Percentiles rank a stretch among this genome's conserved stretches.
Evolutionary conservation across 768 basidiomycete genomes (phyloP).

Genomic region (Lyophyllum atratum): DNA sequence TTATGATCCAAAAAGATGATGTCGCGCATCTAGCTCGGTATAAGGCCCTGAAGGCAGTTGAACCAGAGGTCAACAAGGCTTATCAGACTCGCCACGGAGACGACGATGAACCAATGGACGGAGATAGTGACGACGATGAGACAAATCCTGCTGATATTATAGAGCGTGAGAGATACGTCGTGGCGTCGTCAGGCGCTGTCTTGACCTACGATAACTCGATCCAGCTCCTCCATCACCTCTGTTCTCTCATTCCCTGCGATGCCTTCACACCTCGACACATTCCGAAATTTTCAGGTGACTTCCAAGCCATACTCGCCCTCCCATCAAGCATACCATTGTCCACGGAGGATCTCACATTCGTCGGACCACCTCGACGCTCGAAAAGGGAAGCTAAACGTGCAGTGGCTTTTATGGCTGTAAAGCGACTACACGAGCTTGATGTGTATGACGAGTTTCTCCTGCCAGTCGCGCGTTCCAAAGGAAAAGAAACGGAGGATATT

Average conservation of each 20-base stretch:
- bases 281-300: conserved; percentile 67
- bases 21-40: conserved; percentile 59
- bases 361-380: conserved; percentile 60
- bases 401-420: conserved; percentile 79
- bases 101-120: conserved; percentile 43
- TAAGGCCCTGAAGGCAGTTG: conserved; percentile 54
- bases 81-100: conserved; percentile 57
- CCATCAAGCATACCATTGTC: conserved; percentile 69
- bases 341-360: conserved; percentile 50
- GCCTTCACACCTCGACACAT: conserved; percentile 59
- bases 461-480: conserved; percentile 58
- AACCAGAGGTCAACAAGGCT: conserved; percentile 62
- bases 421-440: conserved; percentile 63
- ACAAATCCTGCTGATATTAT: conserved; percentile 56
- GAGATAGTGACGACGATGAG: conserved; percentile 36
- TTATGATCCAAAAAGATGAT: conserved; percentile 75
- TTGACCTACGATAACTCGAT: conserved; percentile 80
- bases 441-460: conserved; percentile 84
- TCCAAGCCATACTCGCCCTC: conserved; percentile 56
- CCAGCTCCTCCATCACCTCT: conserved; percentile 71
- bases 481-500: conserved; percentile 51
- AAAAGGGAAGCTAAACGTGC: conserved; percentile 86
- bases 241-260: conserved; percentile 75
- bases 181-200: conserved; percentile 72
- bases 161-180: conserved; percentile 72